These are phyloP conservation scores for Phytophthora macrochlamydospora DNA, from an alignment of 352 stramenopile genomes.

Conservation along the genomic window DNA sequence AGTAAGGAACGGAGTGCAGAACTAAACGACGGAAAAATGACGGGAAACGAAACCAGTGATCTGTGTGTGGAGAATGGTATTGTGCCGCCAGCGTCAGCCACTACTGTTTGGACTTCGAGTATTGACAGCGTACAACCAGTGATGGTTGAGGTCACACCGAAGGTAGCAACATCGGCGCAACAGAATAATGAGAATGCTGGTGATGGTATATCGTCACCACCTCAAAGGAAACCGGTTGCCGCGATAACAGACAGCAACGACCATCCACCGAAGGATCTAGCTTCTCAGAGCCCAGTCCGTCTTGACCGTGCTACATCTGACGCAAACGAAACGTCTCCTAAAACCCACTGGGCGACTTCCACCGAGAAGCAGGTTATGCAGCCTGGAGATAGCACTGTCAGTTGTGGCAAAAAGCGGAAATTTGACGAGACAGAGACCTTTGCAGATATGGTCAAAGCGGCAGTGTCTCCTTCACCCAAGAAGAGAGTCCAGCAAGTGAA, in stretches of 20 bases:
- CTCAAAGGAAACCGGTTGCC: constrained; percentile 13
- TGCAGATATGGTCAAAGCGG: too few relatives aligned
- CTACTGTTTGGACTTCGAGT: too few relatives aligned
- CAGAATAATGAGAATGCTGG: not conserved
- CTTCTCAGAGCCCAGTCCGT: not conserved
- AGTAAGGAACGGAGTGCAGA: not conserved
- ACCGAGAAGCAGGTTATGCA: not conserved
- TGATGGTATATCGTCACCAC: constrained; percentile 12
- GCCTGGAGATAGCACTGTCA: not conserved
- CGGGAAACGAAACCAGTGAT: not conserved
- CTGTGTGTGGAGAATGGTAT: not conserved
- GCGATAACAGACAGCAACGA: not conserved
- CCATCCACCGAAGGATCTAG: constrained; percentile 5
- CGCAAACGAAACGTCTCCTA: too few relatives aligned
- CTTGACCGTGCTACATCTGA: too few relatives aligned
- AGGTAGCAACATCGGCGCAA: not conserved
- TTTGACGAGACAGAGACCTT: not conserved
- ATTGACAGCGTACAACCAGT: too few relatives aligned
- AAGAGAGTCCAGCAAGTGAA: too few relatives aligned
- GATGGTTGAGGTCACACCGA: too few relatives aligned
- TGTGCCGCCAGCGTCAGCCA: not conserved
- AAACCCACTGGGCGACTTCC: not conserved
- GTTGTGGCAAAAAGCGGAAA: constrained; percentile 22
- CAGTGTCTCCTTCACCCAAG: too few relatives aligned
- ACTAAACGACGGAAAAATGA: not conserved